Evolutionary conservation across 768 basidiomycete species (phyloP).

Genomic region (Galerina sulciceps): DNA sequence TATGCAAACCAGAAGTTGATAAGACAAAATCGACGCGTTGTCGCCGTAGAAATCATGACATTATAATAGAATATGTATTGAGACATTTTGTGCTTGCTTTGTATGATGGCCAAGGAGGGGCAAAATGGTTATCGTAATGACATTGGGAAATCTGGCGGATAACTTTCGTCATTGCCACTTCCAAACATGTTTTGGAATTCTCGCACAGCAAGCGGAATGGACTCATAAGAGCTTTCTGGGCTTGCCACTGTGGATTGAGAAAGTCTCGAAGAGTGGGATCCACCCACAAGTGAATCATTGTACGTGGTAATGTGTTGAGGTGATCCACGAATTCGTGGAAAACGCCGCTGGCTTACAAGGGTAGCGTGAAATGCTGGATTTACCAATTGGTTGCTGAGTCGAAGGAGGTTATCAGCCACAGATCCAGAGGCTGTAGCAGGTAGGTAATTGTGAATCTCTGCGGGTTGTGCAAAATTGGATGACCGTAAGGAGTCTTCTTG

Average conservation of each 20-base stretch:
- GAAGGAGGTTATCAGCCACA: slow-evolving; percentile 19
- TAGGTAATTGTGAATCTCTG: slow-evolving; percentile 13
- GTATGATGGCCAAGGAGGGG: background rate
- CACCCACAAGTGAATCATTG: background rate
- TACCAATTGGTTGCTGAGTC: background rate
- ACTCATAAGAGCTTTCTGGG: slow-evolving; percentile 21
- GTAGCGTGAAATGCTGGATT: background rate
- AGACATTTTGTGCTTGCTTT: background rate
- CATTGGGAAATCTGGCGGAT: slow-evolving; percentile 45
- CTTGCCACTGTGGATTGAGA: slow-evolving; percentile 7
- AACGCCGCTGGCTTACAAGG: background rate
- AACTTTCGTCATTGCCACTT: slow-evolving; percentile 38
- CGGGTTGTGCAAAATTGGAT: background rate
- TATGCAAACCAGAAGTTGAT: too few species aligned
- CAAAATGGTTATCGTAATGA: slow-evolving; percentile 27
- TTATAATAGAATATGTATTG: too few species aligned
- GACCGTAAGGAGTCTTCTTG: background rate
- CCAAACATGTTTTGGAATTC: slow-evolving; percentile 51
- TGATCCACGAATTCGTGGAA: background rate
- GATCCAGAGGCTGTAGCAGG: slow-evolving; percentile 42
- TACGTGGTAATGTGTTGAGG: background rate
- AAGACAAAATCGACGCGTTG: too few species aligned
- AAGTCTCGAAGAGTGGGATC: slow-evolving; percentile 1
- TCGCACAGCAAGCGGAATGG: slow-evolving; percentile 41
- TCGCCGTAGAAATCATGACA: too few species aligned